A percentile compares a stretch with the other conserved stretches of the same genome.
Conservation (phyloP, 1,284 basidiomycete genomes). For the Gymnopus androsaceus region DNA sequence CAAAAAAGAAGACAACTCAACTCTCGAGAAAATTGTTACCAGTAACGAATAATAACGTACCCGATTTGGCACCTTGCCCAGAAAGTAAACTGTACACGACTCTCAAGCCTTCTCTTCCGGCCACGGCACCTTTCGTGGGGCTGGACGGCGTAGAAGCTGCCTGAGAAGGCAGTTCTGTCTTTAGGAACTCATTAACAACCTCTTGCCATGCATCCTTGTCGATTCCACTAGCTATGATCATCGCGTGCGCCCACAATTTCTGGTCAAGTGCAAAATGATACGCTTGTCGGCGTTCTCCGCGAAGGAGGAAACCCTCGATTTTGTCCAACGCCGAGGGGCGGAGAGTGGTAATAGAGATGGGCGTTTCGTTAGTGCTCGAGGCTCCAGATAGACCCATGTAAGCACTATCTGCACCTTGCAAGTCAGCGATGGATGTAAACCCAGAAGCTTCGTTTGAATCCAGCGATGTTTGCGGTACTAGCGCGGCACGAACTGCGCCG, state of each 20-base stretch:
- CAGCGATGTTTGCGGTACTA: conserved; percentile 58
- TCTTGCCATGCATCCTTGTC: conserved; percentile 95
- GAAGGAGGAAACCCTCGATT: conserved; percentile 77
- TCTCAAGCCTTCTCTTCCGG: conserved; percentile 72
- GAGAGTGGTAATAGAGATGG: conserved; percentile 52
- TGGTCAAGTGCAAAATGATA: conserved; percentile 88
- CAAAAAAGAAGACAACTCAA: conserved; percentile 3
- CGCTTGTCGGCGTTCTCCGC: conserved; percentile 85
- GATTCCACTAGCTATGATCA: conserved; percentile 91
- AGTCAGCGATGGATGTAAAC: conserved; percentile 29
- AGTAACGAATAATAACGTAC: conserved; percentile 42
- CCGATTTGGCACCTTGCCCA: conserved; percentile 76
- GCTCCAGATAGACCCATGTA: conserved; percentile 8
- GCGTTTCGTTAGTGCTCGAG: conserved; percentile 37
- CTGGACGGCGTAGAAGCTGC: conserved; percentile 23
- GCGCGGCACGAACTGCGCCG: conserved; percentile 52
- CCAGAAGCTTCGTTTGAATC: conserved; percentile 4
- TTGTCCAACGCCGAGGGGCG: conserved; percentile 69
- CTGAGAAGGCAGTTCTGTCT: conserved; percentile 66
- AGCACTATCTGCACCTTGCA: conserved; percentile 16
- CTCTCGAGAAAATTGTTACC: not conserved
- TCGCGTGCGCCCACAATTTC: conserved; percentile 93
- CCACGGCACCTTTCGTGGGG: no score
- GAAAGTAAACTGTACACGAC: conserved; percentile 88
- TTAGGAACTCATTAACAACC: conserved; percentile 84